Evolutionary conservation across 2,329 filamentous ascomycete genomes (phyloP).

Genomic region (Rutstroemia sp.): DNA sequence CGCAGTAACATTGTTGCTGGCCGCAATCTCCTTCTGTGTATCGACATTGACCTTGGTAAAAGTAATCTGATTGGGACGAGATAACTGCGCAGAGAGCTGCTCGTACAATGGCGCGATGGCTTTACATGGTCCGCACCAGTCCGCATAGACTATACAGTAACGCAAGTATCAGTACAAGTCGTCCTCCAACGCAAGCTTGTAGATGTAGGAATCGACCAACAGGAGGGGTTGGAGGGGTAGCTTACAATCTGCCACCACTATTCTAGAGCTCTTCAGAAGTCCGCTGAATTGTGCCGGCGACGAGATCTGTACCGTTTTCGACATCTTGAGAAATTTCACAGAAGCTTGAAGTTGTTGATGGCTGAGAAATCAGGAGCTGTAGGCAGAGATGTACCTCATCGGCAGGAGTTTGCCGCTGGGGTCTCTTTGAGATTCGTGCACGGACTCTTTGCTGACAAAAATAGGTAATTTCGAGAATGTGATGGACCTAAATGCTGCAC

Average conservation of each 20-base stretch:
- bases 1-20: slow-evolving; percentile 64
- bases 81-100: slow-evolving; percentile 62
- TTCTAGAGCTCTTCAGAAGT: slow-evolving; percentile 62
- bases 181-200: neutral
- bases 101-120: slow-evolving; percentile 79
- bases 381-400: neutral
- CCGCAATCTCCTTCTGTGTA: slow-evolving; percentile 62
- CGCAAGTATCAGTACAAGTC: slow-evolving; percentile 11
- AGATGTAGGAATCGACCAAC: neutral
- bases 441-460: neutral
- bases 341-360: neutral
- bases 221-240: slow-evolving; percentile 29
- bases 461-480: neutral
- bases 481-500: neutral
- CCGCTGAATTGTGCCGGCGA: slow-evolving; percentile 57
- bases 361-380: neutral
- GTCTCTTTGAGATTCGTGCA: neutral
- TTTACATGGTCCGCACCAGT: slow-evolving; percentile 81
- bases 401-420: slow-evolving; percentile 1
- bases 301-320: slow-evolving; percentile 38
- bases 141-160: slow-evolving; percentile 63
- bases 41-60: slow-evolving; percentile 88
- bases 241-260: slow-evolving; percentile 88
- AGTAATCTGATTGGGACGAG: slow-evolving; percentile 63
- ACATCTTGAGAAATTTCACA: slow-evolving; percentile 20